Percentiles rank a stretch among this genome's conserved stretches.
Evolutionary conservation across 768 basidiomycete genomes (phyloP).

Genomic region (Hericium erinaceus): DNA sequence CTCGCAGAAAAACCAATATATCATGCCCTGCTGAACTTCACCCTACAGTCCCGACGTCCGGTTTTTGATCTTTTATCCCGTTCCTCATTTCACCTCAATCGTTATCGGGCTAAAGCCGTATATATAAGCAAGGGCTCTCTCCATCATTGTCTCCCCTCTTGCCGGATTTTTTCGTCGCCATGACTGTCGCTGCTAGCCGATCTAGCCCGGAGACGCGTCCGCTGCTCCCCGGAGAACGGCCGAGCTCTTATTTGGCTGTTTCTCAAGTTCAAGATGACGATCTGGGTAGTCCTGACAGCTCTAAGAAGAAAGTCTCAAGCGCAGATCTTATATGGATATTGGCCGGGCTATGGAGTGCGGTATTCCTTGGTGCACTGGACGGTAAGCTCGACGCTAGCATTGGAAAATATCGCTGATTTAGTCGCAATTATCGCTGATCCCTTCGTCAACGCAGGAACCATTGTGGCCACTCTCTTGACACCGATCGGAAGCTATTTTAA

Average conservation of each 20-base stretch:
- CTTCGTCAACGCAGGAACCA: constrained; percentile 44
- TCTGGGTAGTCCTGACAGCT: too few species aligned
- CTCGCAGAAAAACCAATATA: background rate
- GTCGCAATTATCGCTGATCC: background rate
- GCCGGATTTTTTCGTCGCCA: background rate
- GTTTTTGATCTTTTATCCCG: too few species aligned
- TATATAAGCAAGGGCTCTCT: too few species aligned
- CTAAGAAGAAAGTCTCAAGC: constrained; percentile 24
- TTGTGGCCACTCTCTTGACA: constrained; percentile 77
- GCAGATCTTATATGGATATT: constrained; percentile 63
- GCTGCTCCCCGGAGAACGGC: constrained; percentile 29
- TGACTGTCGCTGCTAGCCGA: background rate
- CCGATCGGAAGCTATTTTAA: constrained; percentile 83
- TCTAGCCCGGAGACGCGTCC: constrained; percentile 22
- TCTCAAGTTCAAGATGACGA: background rate
- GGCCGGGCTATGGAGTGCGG: constrained; percentile 71
- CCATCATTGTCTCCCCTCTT: too few species aligned
- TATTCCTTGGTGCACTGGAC: constrained; percentile 79
- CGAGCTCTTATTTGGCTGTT: background rate
- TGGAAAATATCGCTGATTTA: background rate
- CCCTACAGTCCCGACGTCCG: background rate
- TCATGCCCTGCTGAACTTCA: background rate
- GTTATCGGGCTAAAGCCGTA: too few species aligned
- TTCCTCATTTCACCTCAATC: too few species aligned
- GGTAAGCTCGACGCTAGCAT: constrained; percentile 33